phyloP scores from a whole-genome alignment of 2,329 filamentous ascomycete genomes.

The Lachnellula arida region DNA sequence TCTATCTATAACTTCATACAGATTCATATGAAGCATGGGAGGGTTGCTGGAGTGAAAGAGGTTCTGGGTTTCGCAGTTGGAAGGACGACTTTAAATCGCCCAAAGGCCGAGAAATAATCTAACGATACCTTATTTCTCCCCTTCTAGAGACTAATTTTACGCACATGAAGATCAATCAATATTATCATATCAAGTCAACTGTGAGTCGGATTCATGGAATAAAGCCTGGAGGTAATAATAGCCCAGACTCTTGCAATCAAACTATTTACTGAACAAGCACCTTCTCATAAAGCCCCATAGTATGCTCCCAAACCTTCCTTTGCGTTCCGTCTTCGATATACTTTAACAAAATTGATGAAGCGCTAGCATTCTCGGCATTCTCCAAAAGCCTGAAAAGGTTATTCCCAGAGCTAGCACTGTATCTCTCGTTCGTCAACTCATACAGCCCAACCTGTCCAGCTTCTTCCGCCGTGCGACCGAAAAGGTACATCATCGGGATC shows the following conservation, averaged over 20 bases:
- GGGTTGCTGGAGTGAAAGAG: slow-evolving; percentile 15
- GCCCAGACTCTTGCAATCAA: too few species aligned
- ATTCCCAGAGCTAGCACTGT: neutral
- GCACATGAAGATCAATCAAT: too few species aligned
- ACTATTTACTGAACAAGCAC: neutral
- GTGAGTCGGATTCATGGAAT: too few species aligned
- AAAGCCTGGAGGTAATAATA: too few species aligned
- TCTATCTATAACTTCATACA: slow-evolving; percentile 15
- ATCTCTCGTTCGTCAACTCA: neutral
- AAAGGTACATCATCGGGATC: neutral
- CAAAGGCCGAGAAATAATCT: too few species aligned
- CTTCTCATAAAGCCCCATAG: neutral
- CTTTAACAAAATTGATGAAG: neutral
- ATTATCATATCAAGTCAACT: too few species aligned
- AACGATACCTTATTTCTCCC: too few species aligned
- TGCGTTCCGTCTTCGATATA: neutral
- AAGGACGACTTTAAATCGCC: neutral
- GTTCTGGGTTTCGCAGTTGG: slow-evolving; percentile 21
- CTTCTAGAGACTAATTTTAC: too few species aligned
- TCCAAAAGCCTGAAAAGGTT: neutral
- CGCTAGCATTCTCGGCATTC: neutral
- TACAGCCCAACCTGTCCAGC: neutral
- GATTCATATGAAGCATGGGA: slow-evolving; percentile 11
- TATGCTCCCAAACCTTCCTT: neutral
- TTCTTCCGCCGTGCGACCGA: neutral